These are phyloP conservation scores for Candida sp. DNA, from an alignment of 1,139 yeast species.

Conservation along the genomic window DNA sequence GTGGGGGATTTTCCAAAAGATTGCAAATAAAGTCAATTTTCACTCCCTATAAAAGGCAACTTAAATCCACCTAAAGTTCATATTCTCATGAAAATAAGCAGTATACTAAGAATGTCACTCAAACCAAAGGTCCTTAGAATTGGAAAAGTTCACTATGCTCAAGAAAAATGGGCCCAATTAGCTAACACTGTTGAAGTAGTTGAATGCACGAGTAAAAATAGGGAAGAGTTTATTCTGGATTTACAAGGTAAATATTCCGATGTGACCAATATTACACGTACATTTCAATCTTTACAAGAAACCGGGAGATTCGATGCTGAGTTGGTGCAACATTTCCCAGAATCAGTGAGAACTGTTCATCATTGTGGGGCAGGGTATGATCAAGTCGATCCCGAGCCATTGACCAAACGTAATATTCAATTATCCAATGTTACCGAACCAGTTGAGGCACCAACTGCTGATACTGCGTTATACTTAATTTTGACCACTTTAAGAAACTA, in stretches of 20 bases:
- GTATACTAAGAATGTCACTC: background rate
- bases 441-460: constrained; percentile 82
- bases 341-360: constrained; percentile 57
- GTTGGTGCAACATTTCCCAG: constrained; percentile 57
- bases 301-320: constrained; percentile 83
- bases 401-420: constrained; percentile 52
- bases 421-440: constrained; percentile 70
- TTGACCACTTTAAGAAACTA: constrained; percentile 71
- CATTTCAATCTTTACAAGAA: constrained; percentile 39
- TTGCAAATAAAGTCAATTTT: background rate
- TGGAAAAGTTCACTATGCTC: constrained; percentile 52
- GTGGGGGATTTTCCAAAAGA: background rate
- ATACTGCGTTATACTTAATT: constrained; percentile 65
- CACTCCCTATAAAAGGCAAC: background rate
- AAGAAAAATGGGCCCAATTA: constrained; percentile 53
- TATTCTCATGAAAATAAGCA: background rate
- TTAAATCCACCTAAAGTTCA: background rate
- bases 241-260: constrained; percentile 46
- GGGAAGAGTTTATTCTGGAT: constrained; percentile 52
- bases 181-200: constrained; percentile 48
- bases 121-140: constrained; percentile 59
- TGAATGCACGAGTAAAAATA: constrained; percentile 36
- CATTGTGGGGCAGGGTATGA: constrained; percentile 97
- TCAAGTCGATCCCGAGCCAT: constrained; percentile 60
- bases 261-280: constrained; percentile 48